Percentiles rank a stretch among this genome's conserved stretches.
These are phyloP conservation scores for Medicago lupulina DNA, from an alignment of 306 rosid species.

Conservation along the genomic window DNA sequence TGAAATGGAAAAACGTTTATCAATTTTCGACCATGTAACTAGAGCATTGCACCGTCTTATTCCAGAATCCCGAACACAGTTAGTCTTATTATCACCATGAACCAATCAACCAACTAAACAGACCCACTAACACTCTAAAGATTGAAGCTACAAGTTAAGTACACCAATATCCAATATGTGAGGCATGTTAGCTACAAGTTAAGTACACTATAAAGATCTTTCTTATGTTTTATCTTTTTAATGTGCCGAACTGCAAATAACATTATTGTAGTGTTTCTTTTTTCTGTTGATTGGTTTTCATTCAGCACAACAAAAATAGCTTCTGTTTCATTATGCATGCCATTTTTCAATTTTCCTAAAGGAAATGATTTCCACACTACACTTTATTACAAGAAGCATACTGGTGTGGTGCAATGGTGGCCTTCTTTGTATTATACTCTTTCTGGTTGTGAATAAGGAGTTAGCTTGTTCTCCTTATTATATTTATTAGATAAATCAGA, in stretches of 20 bases:
- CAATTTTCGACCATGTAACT: not conserved
- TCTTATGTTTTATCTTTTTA: too few species aligned
- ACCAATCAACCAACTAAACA: constrained; percentile 27
- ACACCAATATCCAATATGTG: constrained; percentile 5
- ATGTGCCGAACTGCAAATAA: too few species aligned
- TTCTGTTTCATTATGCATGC: too few species aligned
- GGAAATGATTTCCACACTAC: not conserved
- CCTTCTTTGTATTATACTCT: constrained; percentile 8
- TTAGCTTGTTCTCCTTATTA: too few species aligned
- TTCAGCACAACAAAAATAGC: too few species aligned
- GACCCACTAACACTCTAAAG: not conserved
- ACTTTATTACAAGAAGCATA: constrained; percentile 6
- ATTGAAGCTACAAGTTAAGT: not conserved
- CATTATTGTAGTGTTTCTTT: too few species aligned
- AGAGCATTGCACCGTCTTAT: not conserved
- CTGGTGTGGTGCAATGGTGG: not conserved
- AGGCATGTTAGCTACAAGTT: too few species aligned
- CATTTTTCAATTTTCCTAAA: not conserved
- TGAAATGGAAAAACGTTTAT: not conserved
- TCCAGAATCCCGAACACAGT: not conserved
- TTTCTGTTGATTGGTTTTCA: too few species aligned
- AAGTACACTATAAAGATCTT: too few species aligned
- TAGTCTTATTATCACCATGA: not conserved
- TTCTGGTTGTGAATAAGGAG: too few species aligned
- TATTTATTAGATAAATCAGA: too few species aligned